Base-by-base conservation (phyloP, 192 early-diverging fungal genomes). In the Lunasporangiospora selenospora region DNA sequence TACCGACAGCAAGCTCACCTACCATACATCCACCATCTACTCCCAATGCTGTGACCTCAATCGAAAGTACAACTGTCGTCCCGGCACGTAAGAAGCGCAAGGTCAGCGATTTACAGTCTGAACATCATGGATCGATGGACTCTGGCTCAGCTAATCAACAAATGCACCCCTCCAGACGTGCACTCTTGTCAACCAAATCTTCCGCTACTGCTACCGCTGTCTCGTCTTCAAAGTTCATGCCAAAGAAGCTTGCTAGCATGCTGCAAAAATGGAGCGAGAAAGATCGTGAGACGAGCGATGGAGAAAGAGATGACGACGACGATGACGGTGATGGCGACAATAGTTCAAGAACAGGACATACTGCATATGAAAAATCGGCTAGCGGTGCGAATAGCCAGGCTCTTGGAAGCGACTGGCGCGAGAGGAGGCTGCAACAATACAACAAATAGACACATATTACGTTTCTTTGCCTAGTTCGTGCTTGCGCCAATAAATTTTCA, bases 211-310 rank as follows among this genome's bases (percentile, higher is more conserved):
- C 67, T 19, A 13, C 65, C 11, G 42, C 32, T 0, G 33, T 30
- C 11, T 42, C 48, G 6, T 34, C 62, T 9, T 50, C 64, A 4
- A 73, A 73, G 21, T 18, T 40, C 4, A 73, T 73, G 69, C 69
- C 69, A 24, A 73, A 63, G 42, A 73, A 73, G 34, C 29, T 73
- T 24, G 69, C 69, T 0, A 73, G 19, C 34, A 15, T 73, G 32
- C 21, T 73, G 21, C 69, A 73, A 40, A 62, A 53, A 32, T 73
- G 69, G 69, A 62, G 56, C 29, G 69, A 73, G 19, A 73, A 73
- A 37, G 69, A 73, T 30, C 7, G 34, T 26, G 53, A 53, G 8
- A 30, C 29, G 46, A 52, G 47, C 11, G 59, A 57, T 11, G 61
- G 63, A 30, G 69, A 73, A 6, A 43, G 53, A 4, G 48, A 58